Evolutionary conservation across 2,329 filamentous ascomycete genomes (phyloP).

Genomic region (Colletotrichum karsti): DNA sequence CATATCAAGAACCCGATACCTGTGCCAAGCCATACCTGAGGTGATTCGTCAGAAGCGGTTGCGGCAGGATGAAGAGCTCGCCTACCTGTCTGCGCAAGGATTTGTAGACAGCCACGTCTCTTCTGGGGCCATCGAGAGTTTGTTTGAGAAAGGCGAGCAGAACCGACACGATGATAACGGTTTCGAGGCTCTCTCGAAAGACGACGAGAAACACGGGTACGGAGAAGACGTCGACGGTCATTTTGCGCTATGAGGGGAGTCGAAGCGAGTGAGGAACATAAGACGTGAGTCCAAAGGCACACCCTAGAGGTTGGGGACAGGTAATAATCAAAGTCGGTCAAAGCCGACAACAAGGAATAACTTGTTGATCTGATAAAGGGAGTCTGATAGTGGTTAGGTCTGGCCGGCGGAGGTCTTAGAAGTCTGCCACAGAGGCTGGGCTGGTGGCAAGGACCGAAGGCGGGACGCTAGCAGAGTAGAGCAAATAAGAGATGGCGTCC

Average conservation of each 20-base stretch:
- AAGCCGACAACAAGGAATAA: not conserved
- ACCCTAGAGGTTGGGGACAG: not conserved
- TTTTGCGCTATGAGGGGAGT: slow-evolving; percentile 35
- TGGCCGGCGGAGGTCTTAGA: not conserved
- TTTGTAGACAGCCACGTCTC: slow-evolving; percentile 72
- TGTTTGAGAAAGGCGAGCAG: slow-evolving; percentile 87
- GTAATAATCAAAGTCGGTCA: not conserved
- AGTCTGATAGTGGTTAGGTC: slow-evolving; percentile 16
- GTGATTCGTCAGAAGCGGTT: not conserved
- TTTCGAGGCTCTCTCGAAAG: slow-evolving; percentile 87
- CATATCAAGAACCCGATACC: slow-evolving; percentile 66
- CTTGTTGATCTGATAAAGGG: slow-evolving; percentile 17
- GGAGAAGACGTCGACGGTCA: slow-evolving; percentile 76
- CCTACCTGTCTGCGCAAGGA: slow-evolving; percentile 69
- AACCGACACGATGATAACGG: slow-evolving; percentile 86
- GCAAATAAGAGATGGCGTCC: not conserved
- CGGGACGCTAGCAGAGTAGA: not conserved
- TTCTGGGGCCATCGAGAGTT: slow-evolving; percentile 71
- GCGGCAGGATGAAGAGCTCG: not conserved
- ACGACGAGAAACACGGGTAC: slow-evolving; percentile 90
- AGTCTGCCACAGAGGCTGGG: not conserved
- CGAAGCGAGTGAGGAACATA: not conserved
- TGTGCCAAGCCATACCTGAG: slow-evolving; percentile 69
- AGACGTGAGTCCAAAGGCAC: not conserved
- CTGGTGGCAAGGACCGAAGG: not conserved